Evolutionary conservation across 805 yeast genomes (phyloP), one percentile per base, ranked within the genome.

Genomic region (Sugiyamaella americana): DNA sequence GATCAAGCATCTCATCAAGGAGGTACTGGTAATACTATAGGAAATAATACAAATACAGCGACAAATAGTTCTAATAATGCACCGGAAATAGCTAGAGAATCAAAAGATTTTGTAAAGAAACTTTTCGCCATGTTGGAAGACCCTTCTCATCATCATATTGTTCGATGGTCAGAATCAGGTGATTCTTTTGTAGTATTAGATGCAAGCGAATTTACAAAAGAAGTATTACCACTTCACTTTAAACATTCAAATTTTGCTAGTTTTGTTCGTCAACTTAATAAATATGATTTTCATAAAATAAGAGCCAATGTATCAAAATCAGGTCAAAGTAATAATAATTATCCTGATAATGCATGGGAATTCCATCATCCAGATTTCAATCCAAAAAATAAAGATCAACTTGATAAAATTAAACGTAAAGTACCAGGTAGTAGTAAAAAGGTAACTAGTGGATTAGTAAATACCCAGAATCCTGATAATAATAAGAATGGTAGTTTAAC

Each of bases 261-360:
- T 56, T 91, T 91, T 69, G 98, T 91, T 18, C 77, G 98, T 40
- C 98, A 93, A 63, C 72, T 93, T 58, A 93, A 93, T 73, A 93
- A 93, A 66, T 93, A 93, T 62, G 98, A 91, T 66, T 93, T 93
- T 71, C 98, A 93, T 71, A 93, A 93, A 68, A 95, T 93, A 39
- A 86, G 91, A 61, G 36, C 47, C 11, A 46, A 40, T 32, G 38
- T 35, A 11, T 26, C 32, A 13, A 26, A 26, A 26, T 21, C 46
- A 5, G 4, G 13, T 11, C 32, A 42, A 17, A 10, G 21, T 16
- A 35, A 37, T 21, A 24, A 26, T 48, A 36, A 58, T 50, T 55
- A 56, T 37, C 53, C 53, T 20, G 58, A 55, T 29, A 52, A 82
- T 63, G 80, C 89, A 18, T 91, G 98, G 97, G 97, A 91, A 63